Base-by-base conservation (phyloP, 768 basidiomycete genomes). In the Solioccasus polychromus region DNA sequence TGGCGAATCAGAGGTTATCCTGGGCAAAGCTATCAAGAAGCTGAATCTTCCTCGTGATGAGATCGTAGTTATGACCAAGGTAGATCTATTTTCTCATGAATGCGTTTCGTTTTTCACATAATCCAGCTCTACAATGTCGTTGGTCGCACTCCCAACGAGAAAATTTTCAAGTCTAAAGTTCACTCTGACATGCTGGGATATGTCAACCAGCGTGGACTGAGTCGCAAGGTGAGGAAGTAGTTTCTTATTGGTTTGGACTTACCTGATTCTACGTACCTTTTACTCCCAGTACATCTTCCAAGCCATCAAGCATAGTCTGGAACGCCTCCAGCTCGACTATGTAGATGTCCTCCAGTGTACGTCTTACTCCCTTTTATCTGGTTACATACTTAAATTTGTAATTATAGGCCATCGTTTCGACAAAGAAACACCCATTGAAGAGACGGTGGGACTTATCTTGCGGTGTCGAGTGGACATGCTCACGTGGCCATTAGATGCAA, bases 11-110 rank as follows among this genome's bases (percentile, higher is more conserved):
- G 88, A 90, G 58, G 56, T 76, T 35, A 73, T 88, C 41, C 69
- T 88, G n/a, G 87, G 87, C 9, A 82, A 83, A 52, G 85, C 80
- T 3, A 80, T 91, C 67, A 85, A 83, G 55, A 58, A 79, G 49
- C 72, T 78, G 51, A 61, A 80, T 17, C 70, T 87, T 11, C 85
- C 85, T n/a, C 77, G 88, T 2, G 82, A 84, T 12, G 78, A 83
- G 51, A 79, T 89, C 35, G 87, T 91, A 15, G 76, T 91, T 12
- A 75, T 90, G 71, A 88, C 88, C 44, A 90, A 91, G 68, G 79
- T 79, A 11, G 31, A 18, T 43, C 30, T 23, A 4, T 31, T 8
- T 36, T 7, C 19, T 18, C 14, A 35, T 19, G 31, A 31, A 32
- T 29, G 25, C 23, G 31, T 25, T 10, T 6, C 11, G 18, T 8